Evolutionary conservation across 1,284 basidiomycete genomes (phyloP).

Genomic region (Neolentinus lepideus): DNA sequence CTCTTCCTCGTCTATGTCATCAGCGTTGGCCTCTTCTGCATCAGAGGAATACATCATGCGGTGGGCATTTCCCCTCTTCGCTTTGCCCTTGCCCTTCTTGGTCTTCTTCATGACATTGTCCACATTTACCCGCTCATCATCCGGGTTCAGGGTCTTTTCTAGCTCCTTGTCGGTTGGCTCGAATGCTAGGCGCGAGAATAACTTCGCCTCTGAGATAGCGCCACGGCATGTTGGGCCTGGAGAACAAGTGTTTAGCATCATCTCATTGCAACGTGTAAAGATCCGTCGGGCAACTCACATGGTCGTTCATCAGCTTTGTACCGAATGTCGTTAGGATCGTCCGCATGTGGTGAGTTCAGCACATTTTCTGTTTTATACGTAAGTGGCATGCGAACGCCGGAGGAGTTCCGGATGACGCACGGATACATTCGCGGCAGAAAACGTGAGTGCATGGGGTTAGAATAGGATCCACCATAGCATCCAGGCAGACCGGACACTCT

Average conservation of each 20-base stretch:
- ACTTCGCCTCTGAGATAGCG: slow-evolving; percentile 28
- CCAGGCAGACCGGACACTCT: slow-evolving; percentile 49
- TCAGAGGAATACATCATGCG: background rate
- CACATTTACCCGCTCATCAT: slow-evolving; percentile 13
- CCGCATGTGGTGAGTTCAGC: slow-evolving; percentile 24
- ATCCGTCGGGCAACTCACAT: slow-evolving; percentile 25
- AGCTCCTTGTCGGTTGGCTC: slow-evolving; percentile 42
- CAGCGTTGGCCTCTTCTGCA: slow-evolving; percentile 12
- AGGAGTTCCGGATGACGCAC: slow-evolving; percentile 22
- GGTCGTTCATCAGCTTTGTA: slow-evolving; percentile 33
- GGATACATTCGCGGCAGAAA: slow-evolving; percentile 44
- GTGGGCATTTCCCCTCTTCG: background rate
- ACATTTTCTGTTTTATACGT: slow-evolving; percentile 25
- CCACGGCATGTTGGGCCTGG: slow-evolving; percentile 47
- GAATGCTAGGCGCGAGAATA: slow-evolving; percentile 43
- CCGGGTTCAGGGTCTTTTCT: slow-evolving; percentile 6
- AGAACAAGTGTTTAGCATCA: background rate
- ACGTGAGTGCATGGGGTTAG: slow-evolving; percentile 42
- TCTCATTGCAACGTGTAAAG: background rate
- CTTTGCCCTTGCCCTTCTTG: slow-evolving; percentile 21
- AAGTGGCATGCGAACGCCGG: background rate
- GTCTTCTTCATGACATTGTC: slow-evolving; percentile 14
- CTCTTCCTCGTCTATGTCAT: slow-evolving; percentile 23
- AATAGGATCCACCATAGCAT: slow-evolving; percentile 36
- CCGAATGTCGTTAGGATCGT: slow-evolving; percentile 20